Evolutionary conservation across 176 grass and related monocot genomes (phyloP), one percentile per base, ranked within the genome.

Genomic region (Oryza rufipogon): DNA sequence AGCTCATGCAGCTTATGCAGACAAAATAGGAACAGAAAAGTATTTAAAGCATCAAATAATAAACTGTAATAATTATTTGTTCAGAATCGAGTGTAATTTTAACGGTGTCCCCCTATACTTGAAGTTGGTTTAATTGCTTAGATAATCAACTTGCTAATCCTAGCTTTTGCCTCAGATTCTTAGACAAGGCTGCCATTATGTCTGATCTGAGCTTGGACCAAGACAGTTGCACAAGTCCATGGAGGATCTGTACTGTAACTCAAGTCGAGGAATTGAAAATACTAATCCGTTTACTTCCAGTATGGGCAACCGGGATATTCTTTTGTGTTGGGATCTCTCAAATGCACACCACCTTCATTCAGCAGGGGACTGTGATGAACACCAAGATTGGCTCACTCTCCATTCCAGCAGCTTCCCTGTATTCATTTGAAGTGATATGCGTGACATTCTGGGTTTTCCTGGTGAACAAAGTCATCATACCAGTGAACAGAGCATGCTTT

Each of bases 261-360:
- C 86, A 94, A 89, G 88, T 94, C 1, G 92, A 97, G 85, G 94
- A 97, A 82, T 70, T 94, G 81, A 97, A 97, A 87, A 89, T 94
- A 81, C 69, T 97, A 28, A 80, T 94, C 17, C 79, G 94, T n/a
- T 66, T 97, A 79, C 76, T 92, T 74, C 94, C 94, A 61, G 89
- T 97, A 84, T 97, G 91, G 91, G 85, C 74, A 34, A 97, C 92
- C 60, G 84, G 89, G 54, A 75, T 97, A 71, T 25, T 94, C 77
- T 90, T 92, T 77, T 83, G 71, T 17, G 76, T 85, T 20, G 82
- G 85, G 44, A 84, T 88, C 17, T 94, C 91, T 63, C 94, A 94
- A 81, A 90, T 94, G 91, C 87, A 88, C 67, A 97, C 87, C 38
- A 97, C 94, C 61, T 97, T 94, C 71, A 97, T 97, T 73, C 94